Base-by-base conservation (phyloP, 163 green algal genomes). In the Scenedesmus sp. region DNA sequence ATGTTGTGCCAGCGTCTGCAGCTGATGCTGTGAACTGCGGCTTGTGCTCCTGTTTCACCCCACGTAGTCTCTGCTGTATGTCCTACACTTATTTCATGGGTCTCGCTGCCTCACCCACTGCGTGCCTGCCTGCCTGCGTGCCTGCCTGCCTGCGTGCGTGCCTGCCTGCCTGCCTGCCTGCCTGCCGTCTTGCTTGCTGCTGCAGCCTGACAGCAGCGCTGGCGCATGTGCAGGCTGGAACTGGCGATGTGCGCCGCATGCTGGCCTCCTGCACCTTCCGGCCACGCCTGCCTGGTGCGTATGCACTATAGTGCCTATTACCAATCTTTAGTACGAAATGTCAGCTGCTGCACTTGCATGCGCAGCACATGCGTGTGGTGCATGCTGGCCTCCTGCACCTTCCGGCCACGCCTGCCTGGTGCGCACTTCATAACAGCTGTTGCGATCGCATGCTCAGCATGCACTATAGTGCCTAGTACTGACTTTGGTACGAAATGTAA, bases 351-450 rank as follows among this genome's bases (percentile, higher is more conserved):
- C 9, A 83, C 0, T 18, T 18, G 74, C 74, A 56, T 1, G n/a
- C 26, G 74, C 26, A 3, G 1, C 26, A 10, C 59, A 64, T 64
- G 59, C 64, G 95, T 46, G 0, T 46, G 97, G 34, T 46, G 34
- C 34, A 46, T 96, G 74, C 92, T 96, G 62, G 85, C 67, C 0
- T 59, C 92, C 10, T 94, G 95, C 70, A 94, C 95, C 23, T 99
- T 99, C 94, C 93, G 93, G 59, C 97, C 97, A 4, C 92, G 97
- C 13, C 93, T 99, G 73, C 97, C 97, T 90, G 96, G 96, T 97
- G 26, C n/a, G 54, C 18, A 26, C 20, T 79, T 1, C 18, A 20
- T 26, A 20, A 79, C 18, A 20, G 67, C 67, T 20, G 67, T 1
- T 79, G 67, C 0, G 1, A 1, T 79, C 1, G 67, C 67, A 26